Base-by-base conservation (phyloP, 2,329 filamentous ascomycete species). In the Neobulgaria alba region DNA sequence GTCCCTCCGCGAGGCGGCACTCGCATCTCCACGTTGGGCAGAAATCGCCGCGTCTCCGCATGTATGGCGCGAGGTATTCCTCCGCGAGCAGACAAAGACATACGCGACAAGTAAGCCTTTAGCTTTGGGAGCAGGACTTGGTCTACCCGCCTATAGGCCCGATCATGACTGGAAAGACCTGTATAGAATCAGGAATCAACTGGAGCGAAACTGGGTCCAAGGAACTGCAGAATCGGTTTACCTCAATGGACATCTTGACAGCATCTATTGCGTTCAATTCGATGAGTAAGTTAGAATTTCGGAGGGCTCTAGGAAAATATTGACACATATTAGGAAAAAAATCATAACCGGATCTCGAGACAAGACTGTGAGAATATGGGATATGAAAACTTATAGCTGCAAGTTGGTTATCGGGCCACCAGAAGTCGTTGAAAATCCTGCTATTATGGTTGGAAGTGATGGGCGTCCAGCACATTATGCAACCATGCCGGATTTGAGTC, bases 191-290 rank as follows among this genome's bases (percentile, higher is more conserved):
- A 82, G 85, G 52, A 75, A 80, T 45, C 74, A 83, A 47, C 72
- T 98, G 46, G 82, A 87, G 52, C 68, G 72, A 50, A 78, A 85
- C 48, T 98, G 92, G 92, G 80, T 77, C 54, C 68, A 79, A 37
- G 83, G 85, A 41, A 79, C 81, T 50, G 85, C 88, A 7, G 81
- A 78, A 33, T 82, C 87, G 0, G 79, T 94, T 41, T 96, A 95
- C 61, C 73, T 98, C 16, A 87, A 92, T 55, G 92, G 92, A 2
- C 92, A 98, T 61, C 80, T 81, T 18, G 92, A 98, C 61, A 95
- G 88, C 51, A 93, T 98, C 42, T 98, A 98, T 66, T 98, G 92
- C 63, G 77, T 94, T 42, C 92, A 98, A 59, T 98, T 96, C 60
- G 92, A 98, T 61, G 90, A 96, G 82, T 88, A 73, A 54, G 81